A percentile compares a stretch with the other conserved stretches of the same genome.
Conservation (phyloP, 306 rosid species). For the Quercus variabilis region DNA sequence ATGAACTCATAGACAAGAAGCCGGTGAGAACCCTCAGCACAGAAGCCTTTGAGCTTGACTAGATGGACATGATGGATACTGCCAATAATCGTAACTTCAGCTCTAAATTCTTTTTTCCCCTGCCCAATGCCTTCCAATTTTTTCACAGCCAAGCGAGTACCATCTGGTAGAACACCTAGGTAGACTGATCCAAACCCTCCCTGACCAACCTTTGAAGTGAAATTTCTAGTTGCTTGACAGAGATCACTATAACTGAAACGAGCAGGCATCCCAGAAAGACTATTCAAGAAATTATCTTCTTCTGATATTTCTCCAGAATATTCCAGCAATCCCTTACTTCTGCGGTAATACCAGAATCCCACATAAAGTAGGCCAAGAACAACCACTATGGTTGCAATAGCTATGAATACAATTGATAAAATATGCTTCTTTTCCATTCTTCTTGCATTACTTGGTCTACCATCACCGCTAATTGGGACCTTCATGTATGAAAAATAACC, state of each 20-base stretch:
- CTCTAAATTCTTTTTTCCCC: conserved; percentile 35
- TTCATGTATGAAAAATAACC: conserved; percentile 37
- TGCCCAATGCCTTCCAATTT: conserved; percentile 34
- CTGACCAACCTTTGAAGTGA: conserved; percentile 48
- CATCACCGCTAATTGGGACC: background rate
- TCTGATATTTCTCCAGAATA: conserved; percentile 33
- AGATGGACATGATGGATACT: conserved; percentile 40
- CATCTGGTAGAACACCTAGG: conserved; percentile 46
- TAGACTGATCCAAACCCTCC: conserved; percentile 69
- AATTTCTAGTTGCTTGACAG: conserved; percentile 39
- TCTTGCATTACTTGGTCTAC: background rate
- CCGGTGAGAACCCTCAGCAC: conserved; percentile 64
- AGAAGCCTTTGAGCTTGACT: conserved; percentile 31
- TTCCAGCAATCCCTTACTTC: conserved; percentile 22
- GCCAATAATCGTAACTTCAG: conserved; percentile 39
- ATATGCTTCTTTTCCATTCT: conserved; percentile 24
- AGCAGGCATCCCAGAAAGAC: conserved; percentile 41
- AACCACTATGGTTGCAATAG: conserved; percentile 18
- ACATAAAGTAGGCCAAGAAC: conserved; percentile 22
- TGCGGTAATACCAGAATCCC: conserved; percentile 28
- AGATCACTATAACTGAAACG: conserved; percentile 45
- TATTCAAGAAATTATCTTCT: conserved; percentile 43
- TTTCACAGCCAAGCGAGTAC: conserved; percentile 38
- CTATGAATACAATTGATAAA: conserved; percentile 22
- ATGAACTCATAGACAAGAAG: conserved; percentile 66